A percentile compares a stretch with the other conserved stretches of the same genome.
Evolutionary conservation across 2,329 filamentous ascomycete genomes (phyloP).

Genomic region (Botryotinia calthae): DNA sequence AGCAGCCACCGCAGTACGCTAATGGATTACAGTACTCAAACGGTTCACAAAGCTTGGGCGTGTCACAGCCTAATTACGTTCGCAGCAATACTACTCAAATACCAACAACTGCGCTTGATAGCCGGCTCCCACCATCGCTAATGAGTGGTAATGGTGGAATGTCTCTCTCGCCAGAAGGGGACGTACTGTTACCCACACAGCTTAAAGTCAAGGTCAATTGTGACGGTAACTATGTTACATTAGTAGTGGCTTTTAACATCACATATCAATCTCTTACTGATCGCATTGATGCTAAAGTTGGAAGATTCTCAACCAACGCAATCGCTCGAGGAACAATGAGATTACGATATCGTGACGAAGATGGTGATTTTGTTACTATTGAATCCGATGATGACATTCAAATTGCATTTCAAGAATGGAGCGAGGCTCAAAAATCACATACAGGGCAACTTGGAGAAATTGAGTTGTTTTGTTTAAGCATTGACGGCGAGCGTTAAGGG

Average conservation of each 20-base stretch:
- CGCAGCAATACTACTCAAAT: constrained; percentile 34
- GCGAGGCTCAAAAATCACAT: constrained; percentile 65
- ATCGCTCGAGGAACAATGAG: constrained; percentile 81
- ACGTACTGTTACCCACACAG: constrained; percentile 65
- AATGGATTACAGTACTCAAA: constrained; percentile 38
- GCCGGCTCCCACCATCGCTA: constrained; percentile 47
- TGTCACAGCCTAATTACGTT: constrained; percentile 38
- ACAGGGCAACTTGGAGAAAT: constrained; percentile 78
- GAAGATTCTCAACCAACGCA: constrained; percentile 78
- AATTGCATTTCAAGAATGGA: constrained; percentile 92
- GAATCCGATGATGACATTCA: constrained; percentile 95
- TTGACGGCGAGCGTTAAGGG: constrained; percentile 32
- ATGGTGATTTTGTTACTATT: constrained; percentile 90
- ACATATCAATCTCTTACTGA: constrained; percentile 91
- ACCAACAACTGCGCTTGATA: constrained; percentile 37
- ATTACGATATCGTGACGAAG: constrained; percentile 86
- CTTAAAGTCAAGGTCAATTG: constrained; percentile 95
- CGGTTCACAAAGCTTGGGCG: constrained; percentile 15
- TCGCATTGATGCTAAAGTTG: constrained; percentile 92
- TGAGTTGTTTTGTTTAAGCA: constrained; percentile 73
- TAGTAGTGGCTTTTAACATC: constrained; percentile 96
- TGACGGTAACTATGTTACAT: constrained; percentile 85
- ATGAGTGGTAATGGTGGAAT: constrained; percentile 19
- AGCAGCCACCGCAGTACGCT: constrained; percentile 42
- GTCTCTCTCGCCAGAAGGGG: constrained; percentile 39